These are phyloP conservation scores for Apiospora kogelbergensis DNA, from an alignment of 2,329 filamentous ascomycete genomes.

Conservation along the genomic window DNA sequence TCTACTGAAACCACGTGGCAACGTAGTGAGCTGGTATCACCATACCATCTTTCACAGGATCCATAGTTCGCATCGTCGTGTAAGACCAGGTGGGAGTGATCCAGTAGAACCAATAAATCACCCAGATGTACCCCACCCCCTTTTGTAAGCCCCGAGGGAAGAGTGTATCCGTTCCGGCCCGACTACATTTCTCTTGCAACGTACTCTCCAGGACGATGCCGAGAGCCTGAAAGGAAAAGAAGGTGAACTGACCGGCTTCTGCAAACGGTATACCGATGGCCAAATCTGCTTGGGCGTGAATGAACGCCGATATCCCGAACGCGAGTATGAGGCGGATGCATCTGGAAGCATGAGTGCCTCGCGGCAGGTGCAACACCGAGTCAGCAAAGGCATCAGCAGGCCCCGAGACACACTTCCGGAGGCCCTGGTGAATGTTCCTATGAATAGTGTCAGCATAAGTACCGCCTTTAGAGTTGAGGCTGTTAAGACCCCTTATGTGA, in stretches of 20 bases:
- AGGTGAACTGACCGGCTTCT: neutral
- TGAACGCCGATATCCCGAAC: neutral
- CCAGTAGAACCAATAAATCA: constrained; percentile 5
- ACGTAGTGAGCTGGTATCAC: neutral
- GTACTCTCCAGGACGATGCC: neutral
- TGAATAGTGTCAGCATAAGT: neutral
- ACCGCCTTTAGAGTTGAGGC: no score
- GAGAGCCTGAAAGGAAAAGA: neutral
- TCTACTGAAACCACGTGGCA: neutral
- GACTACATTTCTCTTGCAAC: neutral
- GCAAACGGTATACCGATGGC: neutral
- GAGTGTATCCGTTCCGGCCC: neutral
- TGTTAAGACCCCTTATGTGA: accelerated
- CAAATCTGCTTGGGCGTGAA: neutral
- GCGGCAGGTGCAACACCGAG: neutral
- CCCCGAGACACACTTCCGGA: constrained; percentile 5
- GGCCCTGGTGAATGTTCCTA: constrained; percentile 10
- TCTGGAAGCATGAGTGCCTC: neutral
- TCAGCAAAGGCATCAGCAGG: neutral
- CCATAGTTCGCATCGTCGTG: neutral
- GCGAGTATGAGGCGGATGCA: neutral
- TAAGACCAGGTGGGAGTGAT: constrained; percentile 7
- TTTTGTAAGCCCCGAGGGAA: neutral
- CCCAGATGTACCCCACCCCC: neutral
- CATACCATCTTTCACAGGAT: neutral